phyloP scores from a whole-genome alignment of 768 basidiomycete species.

The Mycena chlorophos region DNA sequence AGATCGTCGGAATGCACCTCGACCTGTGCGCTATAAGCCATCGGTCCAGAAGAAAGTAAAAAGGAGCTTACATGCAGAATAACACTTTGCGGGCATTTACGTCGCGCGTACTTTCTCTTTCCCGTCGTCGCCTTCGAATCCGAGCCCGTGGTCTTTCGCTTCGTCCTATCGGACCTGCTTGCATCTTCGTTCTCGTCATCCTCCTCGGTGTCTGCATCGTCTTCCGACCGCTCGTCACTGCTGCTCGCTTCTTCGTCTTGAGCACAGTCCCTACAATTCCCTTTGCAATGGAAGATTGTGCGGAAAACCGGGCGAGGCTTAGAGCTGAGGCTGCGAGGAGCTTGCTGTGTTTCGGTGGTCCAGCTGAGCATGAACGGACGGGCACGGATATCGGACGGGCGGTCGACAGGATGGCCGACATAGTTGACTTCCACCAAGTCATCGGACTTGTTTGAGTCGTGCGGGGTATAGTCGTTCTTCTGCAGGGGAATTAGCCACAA shows the following conservation, averaged over 20 bases:
- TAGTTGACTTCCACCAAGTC: neutral
- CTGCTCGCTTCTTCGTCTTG: neutral
- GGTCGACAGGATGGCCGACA: conserved; percentile 7
- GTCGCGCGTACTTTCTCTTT: too few species aligned
- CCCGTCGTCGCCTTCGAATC: too few species aligned
- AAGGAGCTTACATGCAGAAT: neutral
- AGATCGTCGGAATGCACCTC: conserved; percentile 14
- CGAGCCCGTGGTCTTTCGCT: too few species aligned
- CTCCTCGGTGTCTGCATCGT: neutral
- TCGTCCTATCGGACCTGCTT: too few species aligned
- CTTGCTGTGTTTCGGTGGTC: neutral
- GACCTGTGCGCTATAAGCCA: neutral
- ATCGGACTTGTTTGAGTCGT: neutral
- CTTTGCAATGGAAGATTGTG: neutral
- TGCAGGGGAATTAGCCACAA: too few species aligned
- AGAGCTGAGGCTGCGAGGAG: neutral
- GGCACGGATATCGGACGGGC: conserved; percentile 11
- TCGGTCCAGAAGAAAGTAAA: too few species aligned
- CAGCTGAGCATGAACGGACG: conserved; percentile 4
- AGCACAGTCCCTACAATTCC: conserved; percentile 2
- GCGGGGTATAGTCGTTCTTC: conserved; percentile 14
- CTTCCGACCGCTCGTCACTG: neutral
- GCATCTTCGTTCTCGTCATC: too few species aligned
- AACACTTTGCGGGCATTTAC: neutral
- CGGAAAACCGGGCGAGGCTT: conserved; percentile 7